Base-by-base conservation (phyloP, 2,329 filamentous ascomycete genomes). In the Fusarium globosum region DNA sequence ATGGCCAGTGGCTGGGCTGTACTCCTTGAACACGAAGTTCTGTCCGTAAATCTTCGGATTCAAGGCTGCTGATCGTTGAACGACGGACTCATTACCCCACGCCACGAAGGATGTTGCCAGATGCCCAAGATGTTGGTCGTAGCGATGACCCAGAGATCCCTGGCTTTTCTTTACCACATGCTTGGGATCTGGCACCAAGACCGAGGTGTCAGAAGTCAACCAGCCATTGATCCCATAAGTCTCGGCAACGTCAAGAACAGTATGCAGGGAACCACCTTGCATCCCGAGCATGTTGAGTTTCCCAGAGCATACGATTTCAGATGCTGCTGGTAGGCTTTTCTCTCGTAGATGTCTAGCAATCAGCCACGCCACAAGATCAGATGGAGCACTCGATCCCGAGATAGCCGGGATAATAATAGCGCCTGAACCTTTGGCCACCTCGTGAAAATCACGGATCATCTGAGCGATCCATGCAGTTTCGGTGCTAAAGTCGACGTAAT, bases 401-500 rank as follows among this genome's bases (percentile, higher is more conserved):
- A 61, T 49, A 28, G 55, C 43, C 20, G 55, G 55, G 6, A 63
- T 61, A 15, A 63, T 61, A 14, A 41, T 21, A 8, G 36, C 53
- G 11, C 61, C 55, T 36, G 61, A 49, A 9, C 0, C 0, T 10
- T 41, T 21, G 14, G 61, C n/a, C 20, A 28, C 2, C 18, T 35
- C 10, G 21, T 49, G 36, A 13, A 30, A 61, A 6, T 21, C 30
- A 2, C 10, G 42, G 4, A 61, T 61, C 10, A 61, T 61, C 2
- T 61, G 15, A 1, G 61, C 30, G 5, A 61, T 30, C 61, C 55
- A 63, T 23, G 3, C 15, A 8, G 61, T 63, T 53, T 61, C 61
- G 4, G 55, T 61, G 14, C 55, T 61, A 4, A 63, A 49, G 35
- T 63, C 61, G 10, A 61, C 36, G 28, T 61, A 61, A 61, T 42